These are phyloP conservation scores for Suillus discolor DNA, from an alignment of 768 basidiomycete genomes.

Conservation along the genomic window DNA sequence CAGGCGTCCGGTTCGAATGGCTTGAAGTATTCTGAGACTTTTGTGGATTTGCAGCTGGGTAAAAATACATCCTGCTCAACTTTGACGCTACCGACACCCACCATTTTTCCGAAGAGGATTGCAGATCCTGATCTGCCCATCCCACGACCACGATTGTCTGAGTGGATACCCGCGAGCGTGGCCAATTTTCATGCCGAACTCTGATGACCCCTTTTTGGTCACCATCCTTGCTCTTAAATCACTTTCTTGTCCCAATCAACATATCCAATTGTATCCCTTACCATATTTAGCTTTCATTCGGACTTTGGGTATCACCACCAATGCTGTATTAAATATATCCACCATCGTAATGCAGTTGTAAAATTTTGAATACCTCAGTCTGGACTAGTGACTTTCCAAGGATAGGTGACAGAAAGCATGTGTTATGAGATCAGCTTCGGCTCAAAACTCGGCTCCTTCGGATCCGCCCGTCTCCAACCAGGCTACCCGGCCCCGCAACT, in stretches of 20 bases:
- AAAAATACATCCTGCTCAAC: slow-evolving; percentile 19
- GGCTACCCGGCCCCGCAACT: slow-evolving; percentile 45
- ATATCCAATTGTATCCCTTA: slow-evolving; percentile 5
- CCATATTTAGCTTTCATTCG: background rate
- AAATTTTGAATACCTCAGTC: slow-evolving; percentile 1
- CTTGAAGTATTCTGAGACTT: slow-evolving; percentile 39
- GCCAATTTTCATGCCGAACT: slow-evolving; percentile 25
- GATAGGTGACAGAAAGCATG: slow-evolving; percentile 9
- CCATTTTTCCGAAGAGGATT: slow-evolving; percentile 43
- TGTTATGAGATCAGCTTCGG: slow-evolving; percentile 6
- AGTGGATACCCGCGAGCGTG: slow-evolving; percentile 55
- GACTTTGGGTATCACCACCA: background rate
- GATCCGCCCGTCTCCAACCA: slow-evolving; percentile 37
- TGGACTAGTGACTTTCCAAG: background rate
- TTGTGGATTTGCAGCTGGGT: slow-evolving; percentile 30
- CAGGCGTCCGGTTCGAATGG: slow-evolving; percentile 19
- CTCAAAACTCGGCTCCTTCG: slow-evolving; percentile 34
- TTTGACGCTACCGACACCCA: slow-evolving; percentile 16
- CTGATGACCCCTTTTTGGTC: slow-evolving; percentile 13
- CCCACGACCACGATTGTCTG: slow-evolving; percentile 49
- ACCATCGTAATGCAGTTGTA: slow-evolving; percentile 4
- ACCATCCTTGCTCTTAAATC: background rate
- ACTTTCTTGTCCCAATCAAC: background rate
- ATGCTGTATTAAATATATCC: slow-evolving; percentile 3
- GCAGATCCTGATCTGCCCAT: slow-evolving; percentile 58